Evolutionary conservation across 2,329 filamentous ascomycete genomes (phyloP), one percentile per base, ranked within the genome.

Genomic region (Penicillium sp.): DNA sequence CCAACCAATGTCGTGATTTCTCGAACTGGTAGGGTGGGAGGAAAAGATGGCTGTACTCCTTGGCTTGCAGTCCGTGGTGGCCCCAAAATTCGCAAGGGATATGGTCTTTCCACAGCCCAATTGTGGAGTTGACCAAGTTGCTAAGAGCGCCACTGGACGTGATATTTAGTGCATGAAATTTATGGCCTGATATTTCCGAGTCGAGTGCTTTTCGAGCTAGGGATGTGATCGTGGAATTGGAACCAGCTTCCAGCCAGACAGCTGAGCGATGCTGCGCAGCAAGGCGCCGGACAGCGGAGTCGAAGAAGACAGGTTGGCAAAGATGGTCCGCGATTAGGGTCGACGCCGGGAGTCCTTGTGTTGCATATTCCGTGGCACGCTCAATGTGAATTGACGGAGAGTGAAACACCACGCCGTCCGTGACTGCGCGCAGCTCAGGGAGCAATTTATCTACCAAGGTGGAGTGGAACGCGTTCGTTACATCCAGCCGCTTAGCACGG

Each of bases 381-480:
- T 75, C 68, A 0, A 66, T 11, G 3, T 62, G 71, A 35, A 83
- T 78, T 2, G 5, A 47, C 2, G 76, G 69, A 7, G 75, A 41
- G 0, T 67, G 56, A 54, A 80, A 78, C 0, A 50, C 65, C 0
- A 82, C 8, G 0, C 44, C 68, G 2, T 70, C 55, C 0, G 69
- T 78, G 5, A 76, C 31, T 1, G 65, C n/a, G 8, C 65, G 61
- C 1, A 82, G 68, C 0, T 62, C 59, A 1, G 59, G 35, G 5
- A 75, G 54, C 0, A 83, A 53, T 0, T 62, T 53, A 0, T 83
- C 80, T 0, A 80, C 77, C 0, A 84, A 69, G 0, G 58, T 52
- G 0, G 77, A 84, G 64, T 85, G 83, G 64, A 83, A 85, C 0
- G 80, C 82, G 58, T 85, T 78, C 0, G 81, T 81, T 0, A 82